Evolutionary conservation across 1,139 yeast genomes (phyloP).

Genomic region (Geotrichum candidum): DNA sequence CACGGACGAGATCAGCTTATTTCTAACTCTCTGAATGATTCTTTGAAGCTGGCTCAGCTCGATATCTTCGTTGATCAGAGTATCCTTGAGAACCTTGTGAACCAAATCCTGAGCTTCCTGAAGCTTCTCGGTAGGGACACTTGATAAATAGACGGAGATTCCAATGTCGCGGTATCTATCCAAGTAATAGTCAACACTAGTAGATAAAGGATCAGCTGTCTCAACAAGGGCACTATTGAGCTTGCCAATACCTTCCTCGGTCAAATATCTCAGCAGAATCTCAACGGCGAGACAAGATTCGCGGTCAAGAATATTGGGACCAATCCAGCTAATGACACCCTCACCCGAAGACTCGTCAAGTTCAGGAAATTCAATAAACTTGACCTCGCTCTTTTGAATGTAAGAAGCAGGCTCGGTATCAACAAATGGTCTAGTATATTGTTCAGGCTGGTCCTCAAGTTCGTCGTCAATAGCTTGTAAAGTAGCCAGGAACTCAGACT

Average conservation of each 20-base stretch:
- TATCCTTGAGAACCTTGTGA: slow-evolving; percentile 47
- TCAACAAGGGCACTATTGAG: slow-evolving; percentile 72
- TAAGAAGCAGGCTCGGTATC: slow-evolving; percentile 54
- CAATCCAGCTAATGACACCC: slow-evolving; percentile 70
- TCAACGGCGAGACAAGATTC: slow-evolving; percentile 62
- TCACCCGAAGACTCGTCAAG: slow-evolving; percentile 83
- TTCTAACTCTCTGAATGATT: slow-evolving; percentile 57
- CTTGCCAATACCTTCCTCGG: slow-evolving; percentile 54
- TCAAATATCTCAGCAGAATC: slow-evolving; percentile 65
- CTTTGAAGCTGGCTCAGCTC: slow-evolving; percentile 64
- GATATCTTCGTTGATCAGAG: slow-evolving; percentile 42
- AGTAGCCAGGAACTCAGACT: slow-evolving; percentile 55
- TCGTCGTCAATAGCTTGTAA: slow-evolving; percentile 60
- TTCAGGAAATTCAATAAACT: slow-evolving; percentile 76
- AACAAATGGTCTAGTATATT: slow-evolving; percentile 62
- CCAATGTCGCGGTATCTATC: slow-evolving; percentile 13
- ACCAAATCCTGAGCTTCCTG: slow-evolving; percentile 48
- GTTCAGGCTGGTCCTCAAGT: slow-evolving; percentile 38
- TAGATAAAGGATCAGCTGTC: slow-evolving; percentile 74
- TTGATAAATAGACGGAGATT: slow-evolving; percentile 11
- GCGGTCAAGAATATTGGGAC: slow-evolving; percentile 56
- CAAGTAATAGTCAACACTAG: slow-evolving; percentile 67
- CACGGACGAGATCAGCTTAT: slow-evolving; percentile 56
- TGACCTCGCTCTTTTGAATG: slow-evolving; percentile 36
- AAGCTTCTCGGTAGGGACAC: slow-evolving; percentile 69